phyloP scores from a whole-genome alignment of 2,329 filamentous ascomycete genomes.

The Phyllosticta citribraziliensis region DNA sequence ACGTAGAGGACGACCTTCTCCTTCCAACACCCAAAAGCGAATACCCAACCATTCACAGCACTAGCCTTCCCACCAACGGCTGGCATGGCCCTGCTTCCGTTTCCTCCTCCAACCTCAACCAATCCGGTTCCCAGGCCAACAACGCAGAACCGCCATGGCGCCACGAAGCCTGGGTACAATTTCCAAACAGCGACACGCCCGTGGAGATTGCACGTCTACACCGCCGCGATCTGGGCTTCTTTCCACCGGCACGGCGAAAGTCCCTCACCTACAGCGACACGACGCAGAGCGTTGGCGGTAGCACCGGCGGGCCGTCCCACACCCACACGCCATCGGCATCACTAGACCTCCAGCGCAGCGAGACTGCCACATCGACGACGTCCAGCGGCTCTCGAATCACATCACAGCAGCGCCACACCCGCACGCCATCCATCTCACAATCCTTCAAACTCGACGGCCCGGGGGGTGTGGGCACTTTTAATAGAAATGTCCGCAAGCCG shows the following conservation, averaged over 20 bases:
- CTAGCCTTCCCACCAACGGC: constrained; percentile 20
- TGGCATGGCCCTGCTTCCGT: constrained; percentile 28
- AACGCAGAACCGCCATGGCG: constrained; percentile 60
- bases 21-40: constrained; percentile 12
- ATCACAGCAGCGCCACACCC: constrained; percentile 29
- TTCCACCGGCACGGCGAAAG: constrained; percentile 84
- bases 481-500: constrained; percentile 57
- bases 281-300: constrained; percentile 24
- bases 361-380: constrained; percentile 20
- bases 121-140: constrained; percentile 36
- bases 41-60: constrained; percentile 7
- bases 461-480: constrained; percentile 79
- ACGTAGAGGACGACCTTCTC: constrained; percentile 30
- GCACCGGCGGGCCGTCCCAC: background rate
- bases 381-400: constrained; percentile 23
- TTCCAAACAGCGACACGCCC: constrained; percentile 60
- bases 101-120: constrained; percentile 17
- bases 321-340: constrained; percentile 55
- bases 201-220: constrained; percentile 82
- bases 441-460: constrained; percentile 60
- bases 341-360: constrained; percentile 47
- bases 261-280: constrained; percentile 55
- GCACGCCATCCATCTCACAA: constrained; percentile 24
- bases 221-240: constrained; percentile 74
- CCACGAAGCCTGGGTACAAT: constrained; percentile 80